Percentiles rank a stretch among this genome's conserved stretches.
These are phyloP conservation scores for Alternaria atra DNA, from an alignment of 2,329 filamentous ascomycete genomes.

Conservation along the genomic window DNA sequence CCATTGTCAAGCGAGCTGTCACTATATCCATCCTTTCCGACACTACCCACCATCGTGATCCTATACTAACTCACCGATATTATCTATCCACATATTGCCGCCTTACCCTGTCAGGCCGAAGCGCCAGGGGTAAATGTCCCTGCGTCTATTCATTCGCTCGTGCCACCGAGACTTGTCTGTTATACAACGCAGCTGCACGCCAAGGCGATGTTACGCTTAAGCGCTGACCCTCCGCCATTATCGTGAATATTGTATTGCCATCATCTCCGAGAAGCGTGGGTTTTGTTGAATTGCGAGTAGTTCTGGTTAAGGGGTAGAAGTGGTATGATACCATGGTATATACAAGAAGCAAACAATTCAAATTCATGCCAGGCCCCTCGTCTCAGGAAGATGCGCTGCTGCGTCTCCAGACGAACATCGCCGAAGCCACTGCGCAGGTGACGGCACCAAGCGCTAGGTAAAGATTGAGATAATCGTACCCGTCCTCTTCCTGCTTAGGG, in stretches of 20 bases:
- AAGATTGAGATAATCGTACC: slow-evolving; percentile 79
- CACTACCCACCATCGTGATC: not conserved
- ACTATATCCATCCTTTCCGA: not conserved
- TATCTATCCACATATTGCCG: slow-evolving; percentile 11
- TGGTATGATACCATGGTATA: slow-evolving; percentile 1
- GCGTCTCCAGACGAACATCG: slow-evolving; percentile 68
- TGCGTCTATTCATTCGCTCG: slow-evolving; percentile 19
- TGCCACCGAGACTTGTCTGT: slow-evolving; percentile 3
- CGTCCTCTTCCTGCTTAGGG: slow-evolving; percentile 86
- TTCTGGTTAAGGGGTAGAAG: not conserved
- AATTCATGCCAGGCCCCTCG: not conserved
- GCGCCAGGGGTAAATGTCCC: slow-evolving; percentile 15
- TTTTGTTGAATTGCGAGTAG: not conserved
- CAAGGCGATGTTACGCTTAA: slow-evolving; percentile 22
- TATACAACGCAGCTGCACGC: slow-evolving; percentile 9
- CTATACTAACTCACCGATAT: slow-evolving; percentile 6
- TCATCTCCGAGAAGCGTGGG: not conserved
- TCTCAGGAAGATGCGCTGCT: slow-evolving; percentile 33
- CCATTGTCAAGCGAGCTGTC: slow-evolving; percentile 4
- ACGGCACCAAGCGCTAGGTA: slow-evolving; percentile 84
- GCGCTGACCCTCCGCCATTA: slow-evolving; percentile 8
- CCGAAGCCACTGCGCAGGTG: slow-evolving; percentile 66
- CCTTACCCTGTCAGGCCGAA: slow-evolving; percentile 1
- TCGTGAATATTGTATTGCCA: not conserved
- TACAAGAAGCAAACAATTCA: slow-evolving; percentile 6